Evolutionary conservation across 1,284 basidiomycete species (phyloP), one percentile per base, ranked within the genome.

Genomic region (Cutaneotrichosporon sp.): DNA sequence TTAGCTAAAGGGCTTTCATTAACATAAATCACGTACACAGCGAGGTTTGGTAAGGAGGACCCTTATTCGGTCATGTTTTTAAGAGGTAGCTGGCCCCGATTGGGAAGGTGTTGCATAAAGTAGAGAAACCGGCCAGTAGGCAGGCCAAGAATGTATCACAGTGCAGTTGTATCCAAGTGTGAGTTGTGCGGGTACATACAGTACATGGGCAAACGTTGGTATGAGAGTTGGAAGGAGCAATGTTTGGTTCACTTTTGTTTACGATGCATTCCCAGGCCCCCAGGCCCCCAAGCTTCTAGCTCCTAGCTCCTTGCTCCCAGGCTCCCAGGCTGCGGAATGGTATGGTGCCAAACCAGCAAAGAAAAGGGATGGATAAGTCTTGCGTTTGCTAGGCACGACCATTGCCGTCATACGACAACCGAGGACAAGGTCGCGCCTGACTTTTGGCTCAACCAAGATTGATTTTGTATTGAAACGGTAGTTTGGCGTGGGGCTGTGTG

Each of bases 31-130:
- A 22, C 49, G 22, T 8, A 11, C 9, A 14, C 22, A 11, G n/a
- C n/a, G 49, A 26, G 7, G 49, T 30, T 7, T 16, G 5, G 14
- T 7, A 30, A 9, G 11, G 22, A 14, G 9, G 13, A 50, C 49
- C 49, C 49, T 50, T 30, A 50, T 50, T 50, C 22, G 13, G 30
- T n/a, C 51, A 53, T 53, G 49, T 51, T 51, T 51, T 51, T 30
- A 4, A 51, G 22, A 46, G 5, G 16, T 6, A 18, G 18, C 42
- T 46, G 42, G 18, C 42, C 42, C 18, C 18, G 42, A 46, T n/a
- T n/a, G 18, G 42, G 42, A 18, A 18, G 34, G 2, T 36, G 2
- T 36, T 36, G 34, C 2, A 36, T 36, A 46, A 7, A 18, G 42
- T 46, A 46, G 42, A 16, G n/a, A n/a, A 46, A 18, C 18, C 42